A percentile compares a stretch with the other conserved stretches of the same genome.
These are phyloP conservation scores for Sporothrix brasiliensis DNA, from an alignment of 2,329 filamentous ascomycete species.

Conservation along the genomic window DNA sequence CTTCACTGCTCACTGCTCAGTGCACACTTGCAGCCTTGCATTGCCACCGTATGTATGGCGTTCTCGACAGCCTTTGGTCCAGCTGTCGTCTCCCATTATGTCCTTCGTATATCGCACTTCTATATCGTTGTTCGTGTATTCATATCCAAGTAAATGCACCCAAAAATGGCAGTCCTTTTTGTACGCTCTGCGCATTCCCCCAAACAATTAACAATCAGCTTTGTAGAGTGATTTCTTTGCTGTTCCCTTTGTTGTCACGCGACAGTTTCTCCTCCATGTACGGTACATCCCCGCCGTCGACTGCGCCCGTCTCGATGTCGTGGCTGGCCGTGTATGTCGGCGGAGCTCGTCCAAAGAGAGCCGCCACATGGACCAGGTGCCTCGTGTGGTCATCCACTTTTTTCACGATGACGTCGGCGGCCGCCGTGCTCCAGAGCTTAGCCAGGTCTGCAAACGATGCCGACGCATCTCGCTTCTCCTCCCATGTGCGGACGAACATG, in stretches of 20 bases:
- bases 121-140: slow-evolving; percentile 22
- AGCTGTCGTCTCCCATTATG: slow-evolving; percentile 10
- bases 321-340: background rate
- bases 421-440: background rate
- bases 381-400: slow-evolving; percentile 12
- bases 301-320: background rate
- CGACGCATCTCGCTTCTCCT: background rate
- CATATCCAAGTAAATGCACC: background rate
- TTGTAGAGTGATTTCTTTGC: background rate
- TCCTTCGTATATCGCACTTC: slow-evolving; percentile 10
- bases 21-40: background rate
- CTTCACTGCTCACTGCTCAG: background rate
- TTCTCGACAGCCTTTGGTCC: background rate
- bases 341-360: slow-evolving; percentile 9
- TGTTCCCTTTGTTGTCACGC: background rate
- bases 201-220: background rate
- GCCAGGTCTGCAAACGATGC: background rate
- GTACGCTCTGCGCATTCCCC: background rate
- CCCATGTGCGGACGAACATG: background rate
- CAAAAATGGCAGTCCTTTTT: too few relatives aligned
- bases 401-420: background rate
- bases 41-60: background rate
- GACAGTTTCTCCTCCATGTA: background rate
- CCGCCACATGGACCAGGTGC: slow-evolving; percentile 14
- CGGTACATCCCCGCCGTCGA: background rate